Base-by-base conservation (phyloP, 2,329 filamentous ascomycete genomes). In the Ceratocystis colombiana region DNA sequence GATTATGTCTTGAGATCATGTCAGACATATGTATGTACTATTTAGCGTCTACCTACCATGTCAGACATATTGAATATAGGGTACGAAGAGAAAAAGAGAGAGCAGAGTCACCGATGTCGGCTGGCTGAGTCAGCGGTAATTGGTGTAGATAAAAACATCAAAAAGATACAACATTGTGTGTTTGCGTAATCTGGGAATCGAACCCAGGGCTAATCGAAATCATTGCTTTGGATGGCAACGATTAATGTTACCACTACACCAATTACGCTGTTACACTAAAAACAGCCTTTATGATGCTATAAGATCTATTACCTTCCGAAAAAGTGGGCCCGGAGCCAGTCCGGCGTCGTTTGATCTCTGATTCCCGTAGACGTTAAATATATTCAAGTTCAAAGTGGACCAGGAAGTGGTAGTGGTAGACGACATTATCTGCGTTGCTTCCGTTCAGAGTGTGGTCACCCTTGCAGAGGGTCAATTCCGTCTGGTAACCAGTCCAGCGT, bases 171-270 rank as follows among this genome's bases (percentile, higher is more conserved):
- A 0, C 25, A 2, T 37, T 1, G 55, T 20, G 3, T 1, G 3
- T 8, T 30, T 61, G 59, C 59, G 59, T 62, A 62, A 62, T 62
- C 59, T 62, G 59, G 59, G 59, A 62, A 62, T 62, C 59, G 59
- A 62, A 62, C 59, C 59, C 59, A 62, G 59, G 59, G 59, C 59
- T 62, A 62, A 62, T 62, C 59, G 59, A 62, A 62, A 62, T 62
- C 59, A 62, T 62, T 62, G 15, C 59, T 25, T 6, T 12, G 4
- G 59, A 62, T 62, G 59, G 59, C 59, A 62, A 62, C 59, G 59
- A 62, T 62, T 62, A 62, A 62, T 62, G 59, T 62, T 62, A 62
- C 59, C 59, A 62, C 59, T 62, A 62, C 59, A 62, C 59, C 59
- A 62, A 62, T 62, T 62, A 62, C 59, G 59, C 59, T 37, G 55